Evolutionary conservation across 2,329 filamentous ascomycete genomes (phyloP), one percentile per base, ranked within the genome.

Genomic region (Calonectria montana): DNA sequence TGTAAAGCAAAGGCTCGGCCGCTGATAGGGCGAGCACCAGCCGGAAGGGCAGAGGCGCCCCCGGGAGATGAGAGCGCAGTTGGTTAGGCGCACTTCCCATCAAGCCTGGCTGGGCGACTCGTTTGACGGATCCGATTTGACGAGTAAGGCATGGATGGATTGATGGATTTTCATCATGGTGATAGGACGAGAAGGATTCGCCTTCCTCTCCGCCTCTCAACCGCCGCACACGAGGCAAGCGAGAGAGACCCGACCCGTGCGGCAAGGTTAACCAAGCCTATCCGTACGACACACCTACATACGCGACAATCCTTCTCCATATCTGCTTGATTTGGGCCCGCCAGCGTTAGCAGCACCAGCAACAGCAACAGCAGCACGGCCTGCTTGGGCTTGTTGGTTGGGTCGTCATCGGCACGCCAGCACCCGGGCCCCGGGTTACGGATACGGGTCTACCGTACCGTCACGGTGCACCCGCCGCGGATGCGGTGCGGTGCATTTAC

Each of bases 31-130:
- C 45, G 63, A 65, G 65, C 53, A 50, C 43, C 65, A 61, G 57
- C 68, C 68, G 63, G 68, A 66, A 70, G 63, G 63, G 53, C 25
- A 61, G 50, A 70, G 45, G 68, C 68, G 68, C 53, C 62, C 50
- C 67, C 45, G 62, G 68, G 62, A 66, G 68, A 70, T 61, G 55
- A 43, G 62, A 66, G 55, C 43, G 68, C 68, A 63, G 47, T 57
- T 69, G 53, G 47, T 43, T 70, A 47, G 50, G 67, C 50, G 39
- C 62, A 65, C 64, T 70, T 65, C 62, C 25, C 64, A 35, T 65
- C n/a, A 35, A 35, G 31, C 31, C 50, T 37, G 57, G 53, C 65
- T 61, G 65, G 65, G 65, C 53, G 65, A 67, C 50, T 37, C 31
- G 25, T 59, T 61, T 57, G 63, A 55, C 55, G 45, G 63, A 66